Conservation (phyloP, 83 land plant genomes). For the Isoetes engelmannii region DNA sequence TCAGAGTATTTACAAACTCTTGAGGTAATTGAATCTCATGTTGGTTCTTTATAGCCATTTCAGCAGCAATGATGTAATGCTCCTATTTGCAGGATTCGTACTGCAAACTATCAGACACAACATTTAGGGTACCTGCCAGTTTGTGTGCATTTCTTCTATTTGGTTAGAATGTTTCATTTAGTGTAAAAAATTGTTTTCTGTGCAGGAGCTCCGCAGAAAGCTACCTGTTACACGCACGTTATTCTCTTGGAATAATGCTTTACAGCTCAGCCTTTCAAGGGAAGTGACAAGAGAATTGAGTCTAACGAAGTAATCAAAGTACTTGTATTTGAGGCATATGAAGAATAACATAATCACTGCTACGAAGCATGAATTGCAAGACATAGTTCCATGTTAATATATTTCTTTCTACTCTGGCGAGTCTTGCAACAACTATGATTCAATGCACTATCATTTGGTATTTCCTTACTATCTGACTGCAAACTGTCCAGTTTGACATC, state of each 20-base stretch:
- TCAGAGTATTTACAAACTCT: conserved; percentile 69
- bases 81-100: conserved; percentile 56
- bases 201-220: conserved; percentile 88
- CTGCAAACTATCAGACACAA: conserved; percentile 73
- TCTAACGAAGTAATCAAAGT: conserved; percentile 7
- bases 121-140: conserved; percentile 70
- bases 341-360: too few species aligned
- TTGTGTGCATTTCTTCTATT: background rate
- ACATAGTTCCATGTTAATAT: too few species aligned
- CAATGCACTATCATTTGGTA: too few species aligned
- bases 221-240: conserved; percentile 88
- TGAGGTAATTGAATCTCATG: conserved; percentile 43
- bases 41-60: too few species aligned
- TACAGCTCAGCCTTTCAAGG: conserved; percentile 72
- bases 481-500: too few species aligned
- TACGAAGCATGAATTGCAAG: too few species aligned
- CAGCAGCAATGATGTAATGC: background rate
- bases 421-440: too few species aligned
- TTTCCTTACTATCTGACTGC: too few species aligned
- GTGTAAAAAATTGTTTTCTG: background rate
- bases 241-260: conserved; percentile 89
- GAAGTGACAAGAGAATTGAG: conserved; percentile 69
- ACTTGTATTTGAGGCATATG: too few species aligned
- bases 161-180: background rate
- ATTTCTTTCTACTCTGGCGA: too few species aligned